Evolutionary conservation across 1,284 basidiomycete genomes (phyloP).

Genomic region (Moesziomyces sp.): DNA sequence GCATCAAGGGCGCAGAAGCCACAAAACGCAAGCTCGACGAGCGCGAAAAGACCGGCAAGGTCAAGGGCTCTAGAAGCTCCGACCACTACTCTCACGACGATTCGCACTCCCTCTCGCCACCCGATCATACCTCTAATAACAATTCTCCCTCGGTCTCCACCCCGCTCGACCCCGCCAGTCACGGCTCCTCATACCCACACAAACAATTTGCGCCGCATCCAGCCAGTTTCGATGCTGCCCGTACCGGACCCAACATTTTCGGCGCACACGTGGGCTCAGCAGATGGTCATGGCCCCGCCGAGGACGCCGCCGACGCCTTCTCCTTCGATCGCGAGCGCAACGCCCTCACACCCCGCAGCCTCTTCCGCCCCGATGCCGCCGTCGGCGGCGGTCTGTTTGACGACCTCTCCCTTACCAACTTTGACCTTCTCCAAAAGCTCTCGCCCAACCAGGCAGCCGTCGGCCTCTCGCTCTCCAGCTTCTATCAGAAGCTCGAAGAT

Average conservation of each 20-base stretch:
- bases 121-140: constrained; percentile 16
- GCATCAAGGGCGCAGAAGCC: constrained; percentile 52
- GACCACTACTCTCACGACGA: constrained; percentile 27
- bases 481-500: constrained; percentile 55
- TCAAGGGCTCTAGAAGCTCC: constrained; percentile 15
- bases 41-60: constrained; percentile 35
- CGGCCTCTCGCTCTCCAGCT: constrained; percentile 38
- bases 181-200: neutral
- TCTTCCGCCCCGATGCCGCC: constrained; percentile 30
- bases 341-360: constrained; percentile 24
- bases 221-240: constrained; percentile 10
- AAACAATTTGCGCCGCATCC: constrained; percentile 2
- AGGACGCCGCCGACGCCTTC: constrained; percentile 25
- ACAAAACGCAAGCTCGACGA: constrained; percentile 51
- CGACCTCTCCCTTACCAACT: constrained; percentile 52
- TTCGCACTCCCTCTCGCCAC: constrained; percentile 29
- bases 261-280: constrained; percentile 7
- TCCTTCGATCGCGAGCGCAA: constrained; percentile 38
- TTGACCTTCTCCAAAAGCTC: constrained; percentile 53
- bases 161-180: constrained; percentile 13
- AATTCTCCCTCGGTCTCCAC: constrained; percentile 17
- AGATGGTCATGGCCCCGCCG: constrained; percentile 6
- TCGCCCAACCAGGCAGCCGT: constrained; percentile 28
- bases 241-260: constrained; percentile 6
- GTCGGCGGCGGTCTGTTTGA: constrained; percentile 40